phyloP scores from a whole-genome alignment of 2,329 filamentous ascomycete genomes.

The Phoma sp. region DNA sequence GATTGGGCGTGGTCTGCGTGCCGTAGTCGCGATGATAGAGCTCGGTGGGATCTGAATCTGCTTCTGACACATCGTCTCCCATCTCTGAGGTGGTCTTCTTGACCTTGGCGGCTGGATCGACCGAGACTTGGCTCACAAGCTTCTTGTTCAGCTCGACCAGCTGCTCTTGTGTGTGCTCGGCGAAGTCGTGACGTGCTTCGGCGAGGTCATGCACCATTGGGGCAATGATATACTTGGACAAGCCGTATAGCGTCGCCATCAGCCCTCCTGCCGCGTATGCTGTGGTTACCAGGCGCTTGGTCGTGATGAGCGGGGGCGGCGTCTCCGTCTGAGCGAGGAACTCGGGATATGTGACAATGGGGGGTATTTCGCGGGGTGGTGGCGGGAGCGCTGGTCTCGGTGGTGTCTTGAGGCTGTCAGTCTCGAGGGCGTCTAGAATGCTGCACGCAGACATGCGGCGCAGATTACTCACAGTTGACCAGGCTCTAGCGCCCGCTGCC shows the following conservation, averaged over 20 bases:
- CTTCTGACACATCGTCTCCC: conserved; percentile 53
- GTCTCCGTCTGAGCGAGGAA: conserved; percentile 65
- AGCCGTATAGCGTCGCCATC: conserved; percentile 68
- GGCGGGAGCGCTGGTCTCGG: conserved; percentile 20
- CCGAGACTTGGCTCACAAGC: conserved; percentile 66
- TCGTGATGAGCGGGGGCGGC: conserved; percentile 64
- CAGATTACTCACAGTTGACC: conserved; percentile 34
- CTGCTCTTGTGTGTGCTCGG: conserved; percentile 57
- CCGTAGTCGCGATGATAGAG: conserved; percentile 82
- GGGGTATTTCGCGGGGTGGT: conserved; percentile 56
- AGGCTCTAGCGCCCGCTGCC: conserved; percentile 33
- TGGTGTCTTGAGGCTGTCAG: conserved; percentile 26
- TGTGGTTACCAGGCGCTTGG: conserved; percentile 61
- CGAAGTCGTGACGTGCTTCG: conserved; percentile 63
- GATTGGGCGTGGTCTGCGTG: conserved; percentile 71
- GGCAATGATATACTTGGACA: conserved; percentile 70
- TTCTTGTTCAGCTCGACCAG: conserved; percentile 63
- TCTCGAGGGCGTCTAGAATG: neutral
- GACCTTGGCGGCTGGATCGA: conserved; percentile 57
- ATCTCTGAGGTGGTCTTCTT: conserved; percentile 35
- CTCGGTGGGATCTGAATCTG: conserved; percentile 71
- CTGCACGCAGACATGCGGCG: neutral
- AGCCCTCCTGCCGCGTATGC: conserved; percentile 63
- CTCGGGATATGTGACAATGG: conserved; percentile 71
- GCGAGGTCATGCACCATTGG: conserved; percentile 64